Evolutionary conservation across 768 basidiomycete species (phyloP).

Genomic region (Cyathus striatus): DNA sequence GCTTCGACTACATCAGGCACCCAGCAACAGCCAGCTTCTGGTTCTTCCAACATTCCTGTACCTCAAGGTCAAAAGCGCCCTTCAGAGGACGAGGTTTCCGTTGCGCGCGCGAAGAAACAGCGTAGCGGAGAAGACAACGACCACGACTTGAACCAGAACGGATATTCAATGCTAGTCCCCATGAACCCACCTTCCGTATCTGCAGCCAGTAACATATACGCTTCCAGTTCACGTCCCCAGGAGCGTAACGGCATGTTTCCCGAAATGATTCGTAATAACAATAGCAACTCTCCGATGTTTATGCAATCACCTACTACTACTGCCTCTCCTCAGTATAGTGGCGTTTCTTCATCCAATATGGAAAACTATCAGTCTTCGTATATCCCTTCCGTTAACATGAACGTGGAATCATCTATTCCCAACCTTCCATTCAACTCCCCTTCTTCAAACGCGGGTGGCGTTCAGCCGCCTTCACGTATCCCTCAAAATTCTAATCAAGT

Average conservation of each 20-base stretch:
- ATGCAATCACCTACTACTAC: constrained; percentile 38
- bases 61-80: constrained; percentile 42
- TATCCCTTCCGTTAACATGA: constrained; percentile 53
- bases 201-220: constrained; percentile 38
- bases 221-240: constrained; percentile 32
- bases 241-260: constrained; percentile 51
- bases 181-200: constrained; percentile 34
- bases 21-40: constrained; percentile 19
- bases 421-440: constrained; percentile 43
- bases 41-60: constrained; percentile 8
- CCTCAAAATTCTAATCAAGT: constrained; percentile 18
- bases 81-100: constrained; percentile 41
- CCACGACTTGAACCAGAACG: constrained; percentile 28
- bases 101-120: constrained; percentile 45
- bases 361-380: constrained; percentile 43
- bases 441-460: constrained; percentile 13
- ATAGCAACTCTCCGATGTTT: constrained; percentile 59
- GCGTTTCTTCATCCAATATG: constrained; percentile 27
- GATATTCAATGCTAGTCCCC: constrained; percentile 55
- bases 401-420: constrained; percentile 48
- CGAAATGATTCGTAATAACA: constrained; percentile 50
- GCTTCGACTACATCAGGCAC: too few relatives aligned
- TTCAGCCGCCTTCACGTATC: constrained; percentile 30
- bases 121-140: constrained; percentile 40
- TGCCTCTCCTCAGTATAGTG: constrained; percentile 35